phyloP scores from a whole-genome alignment of 495 filamentous ascomycete species.

The Rhypophila decipiens region DNA sequence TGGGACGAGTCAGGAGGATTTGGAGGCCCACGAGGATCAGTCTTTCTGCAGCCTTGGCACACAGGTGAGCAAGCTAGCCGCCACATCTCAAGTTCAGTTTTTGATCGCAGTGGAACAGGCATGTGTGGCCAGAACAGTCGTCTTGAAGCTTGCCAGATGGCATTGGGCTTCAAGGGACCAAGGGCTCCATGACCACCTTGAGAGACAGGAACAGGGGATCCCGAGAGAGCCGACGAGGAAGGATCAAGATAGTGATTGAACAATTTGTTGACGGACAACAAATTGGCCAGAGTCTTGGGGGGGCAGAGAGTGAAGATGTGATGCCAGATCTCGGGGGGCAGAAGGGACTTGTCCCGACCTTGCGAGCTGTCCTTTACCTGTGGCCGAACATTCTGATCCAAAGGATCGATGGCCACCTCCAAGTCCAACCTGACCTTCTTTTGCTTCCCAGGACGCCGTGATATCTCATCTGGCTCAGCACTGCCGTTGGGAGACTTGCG shows the following conservation, averaged over 20 bases:
- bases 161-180: slow-evolving; percentile 37
- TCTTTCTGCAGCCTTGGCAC: slow-evolving; percentile 52
- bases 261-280: slow-evolving; percentile 45
- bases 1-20: slow-evolving; percentile 35
- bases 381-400: slow-evolving; percentile 4
- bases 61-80: slow-evolving; percentile 42
- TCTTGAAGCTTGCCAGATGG: slow-evolving; percentile 56
- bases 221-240: slow-evolving; percentile 21
- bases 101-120: slow-evolving; percentile 49
- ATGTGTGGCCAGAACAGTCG: slow-evolving; percentile 47
- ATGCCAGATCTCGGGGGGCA: slow-evolving; percentile 51
- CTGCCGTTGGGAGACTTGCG: slow-evolving; percentile 24
- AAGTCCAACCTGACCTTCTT: slow-evolving; percentile 32
- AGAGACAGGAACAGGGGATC: slow-evolving; percentile 15
- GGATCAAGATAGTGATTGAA: slow-evolving; percentile 50
- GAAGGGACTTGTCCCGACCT: slow-evolving; percentile 29
- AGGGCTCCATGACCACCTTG: slow-evolving; percentile 17
- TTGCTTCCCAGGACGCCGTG: slow-evolving; percentile 6
- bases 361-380: slow-evolving; percentile 5
- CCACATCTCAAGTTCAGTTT: slow-evolving; percentile 59
- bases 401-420: slow-evolving; percentile 11
- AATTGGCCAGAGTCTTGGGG: slow-evolving; percentile 41
- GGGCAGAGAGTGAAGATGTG: slow-evolving; percentile 48
- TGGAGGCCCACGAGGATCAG: slow-evolving; percentile 8
- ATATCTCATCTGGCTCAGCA: not conserved